These are phyloP conservation scores for Suillus bovinus DNA, from an alignment of 768 basidiomycete genomes.

Conservation along the genomic window DNA sequence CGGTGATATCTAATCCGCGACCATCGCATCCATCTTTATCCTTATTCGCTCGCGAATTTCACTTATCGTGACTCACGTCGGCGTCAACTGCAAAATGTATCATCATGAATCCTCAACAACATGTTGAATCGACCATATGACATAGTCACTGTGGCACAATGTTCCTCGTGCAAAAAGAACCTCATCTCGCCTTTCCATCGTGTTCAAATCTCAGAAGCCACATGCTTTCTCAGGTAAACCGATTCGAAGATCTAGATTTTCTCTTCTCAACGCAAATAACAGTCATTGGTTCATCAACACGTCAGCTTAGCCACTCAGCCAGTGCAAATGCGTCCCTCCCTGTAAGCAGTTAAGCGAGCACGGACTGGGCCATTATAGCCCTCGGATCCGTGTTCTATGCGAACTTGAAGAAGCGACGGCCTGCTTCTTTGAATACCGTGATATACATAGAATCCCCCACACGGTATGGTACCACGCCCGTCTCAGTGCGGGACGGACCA, in stretches of 20 bases:
- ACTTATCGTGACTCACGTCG: not conserved
- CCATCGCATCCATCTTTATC: not conserved
- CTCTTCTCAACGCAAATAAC: not conserved
- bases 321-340: not conserved
- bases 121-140: not conserved
- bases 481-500: not conserved
- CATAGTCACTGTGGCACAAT: not conserved
- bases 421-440: not conserved
- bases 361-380: not conserved
- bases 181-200: not conserved
- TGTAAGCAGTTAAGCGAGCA: not conserved
- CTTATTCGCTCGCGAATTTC: conserved; percentile 3
- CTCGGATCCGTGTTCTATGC: not conserved
- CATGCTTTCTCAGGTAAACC: not conserved
- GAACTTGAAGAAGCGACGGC: not conserved
- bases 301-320: too few relatives aligned
- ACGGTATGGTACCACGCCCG: not conserved
- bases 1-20: not conserved
- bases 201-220: conserved; percentile 3
- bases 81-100: too few relatives aligned
- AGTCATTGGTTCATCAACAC: not conserved
- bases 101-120: too few relatives aligned
- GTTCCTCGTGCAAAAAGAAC: not conserved
- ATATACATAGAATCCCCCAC: not conserved
- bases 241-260: not conserved